A percentile compares a stretch with the other conserved stretches of the same genome.
These are phyloP conservation scores for Clarkia xantiana DNA, from an alignment of 345 rosid genomes.

Conservation along the genomic window DNA sequence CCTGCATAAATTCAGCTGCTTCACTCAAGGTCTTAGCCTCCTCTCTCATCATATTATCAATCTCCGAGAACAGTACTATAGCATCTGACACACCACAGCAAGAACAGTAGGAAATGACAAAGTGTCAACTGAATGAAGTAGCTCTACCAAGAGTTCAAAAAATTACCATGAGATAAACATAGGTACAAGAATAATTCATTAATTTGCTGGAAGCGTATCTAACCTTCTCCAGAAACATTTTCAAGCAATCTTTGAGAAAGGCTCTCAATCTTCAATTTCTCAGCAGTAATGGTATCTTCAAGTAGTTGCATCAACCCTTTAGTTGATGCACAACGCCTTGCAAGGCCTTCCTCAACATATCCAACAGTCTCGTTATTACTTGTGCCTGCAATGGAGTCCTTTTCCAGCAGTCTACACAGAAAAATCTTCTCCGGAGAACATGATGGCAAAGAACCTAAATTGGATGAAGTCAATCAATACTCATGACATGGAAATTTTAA, in stretches of 20 bases:
- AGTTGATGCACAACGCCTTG: constrained; percentile 46
- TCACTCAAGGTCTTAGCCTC: constrained; percentile 49
- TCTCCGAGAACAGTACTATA: constrained; percentile 38
- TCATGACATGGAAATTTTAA: too few species aligned
- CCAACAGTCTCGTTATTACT: constrained; percentile 26
- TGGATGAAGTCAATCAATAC: constrained; percentile 13
- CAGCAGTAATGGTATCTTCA: constrained; percentile 46
- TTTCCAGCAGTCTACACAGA: constrained; percentile 63
- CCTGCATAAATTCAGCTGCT: constrained; percentile 45
- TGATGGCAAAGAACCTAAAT: constrained; percentile 54
- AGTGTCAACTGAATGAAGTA: background rate
- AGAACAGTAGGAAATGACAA: background rate
- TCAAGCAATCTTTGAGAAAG: constrained; percentile 29
- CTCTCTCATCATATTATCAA: constrained; percentile 72
- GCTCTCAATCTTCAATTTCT: constrained; percentile 43
- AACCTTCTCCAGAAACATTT: constrained; percentile 51
- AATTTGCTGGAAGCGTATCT: constrained; percentile 17
- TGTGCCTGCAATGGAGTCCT: constrained; percentile 33
- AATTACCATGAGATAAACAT: constrained; percentile 8
- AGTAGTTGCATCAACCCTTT: constrained; percentile 52
- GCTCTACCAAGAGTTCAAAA: background rate
- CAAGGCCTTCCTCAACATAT: constrained; percentile 52
- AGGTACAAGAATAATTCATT: constrained; percentile 4
- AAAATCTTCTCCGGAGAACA: constrained; percentile 65
- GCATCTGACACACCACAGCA: constrained; percentile 28